These are phyloP conservation scores for Mycena kentingensis DNA, from an alignment of 768 basidiomycete species.

Conservation along the genomic window DNA sequence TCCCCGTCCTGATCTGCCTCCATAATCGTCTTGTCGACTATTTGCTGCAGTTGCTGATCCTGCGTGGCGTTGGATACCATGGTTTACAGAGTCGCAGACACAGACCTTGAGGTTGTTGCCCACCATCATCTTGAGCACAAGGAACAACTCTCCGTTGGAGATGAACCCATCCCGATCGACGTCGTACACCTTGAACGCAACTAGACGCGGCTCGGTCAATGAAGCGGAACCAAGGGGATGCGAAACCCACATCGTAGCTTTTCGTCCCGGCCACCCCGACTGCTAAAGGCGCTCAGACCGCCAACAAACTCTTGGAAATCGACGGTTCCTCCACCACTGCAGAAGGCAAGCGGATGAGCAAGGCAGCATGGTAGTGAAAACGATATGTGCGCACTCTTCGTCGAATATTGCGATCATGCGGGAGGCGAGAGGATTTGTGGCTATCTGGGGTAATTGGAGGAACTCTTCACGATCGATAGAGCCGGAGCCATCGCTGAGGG, in stretches of 20 bases:
- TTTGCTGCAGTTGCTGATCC: constrained; percentile 99
- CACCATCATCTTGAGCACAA: constrained; percentile 99
- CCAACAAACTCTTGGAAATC: constrained; percentile 99
- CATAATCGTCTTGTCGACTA: constrained; percentile 99
- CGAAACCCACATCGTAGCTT: constrained; percentile 83
- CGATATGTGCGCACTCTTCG: constrained; percentile 76
- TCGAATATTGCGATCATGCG: constrained; percentile 99
- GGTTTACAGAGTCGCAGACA: constrained; percentile 6
- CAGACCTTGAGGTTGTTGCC: constrained; percentile 95
- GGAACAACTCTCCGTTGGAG: constrained; percentile 96
- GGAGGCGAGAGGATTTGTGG: constrained; percentile 93
- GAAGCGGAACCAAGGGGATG: constrained; percentile 2
- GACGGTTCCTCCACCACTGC: constrained; percentile 94
- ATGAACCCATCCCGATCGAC: constrained; percentile 98
- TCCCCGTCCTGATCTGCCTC: constrained; percentile 98
- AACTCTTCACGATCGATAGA: constrained; percentile 99
- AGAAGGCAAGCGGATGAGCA: constrained; percentile 3
- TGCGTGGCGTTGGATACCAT: constrained; percentile 31
- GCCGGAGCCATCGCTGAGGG: constrained; percentile 85
- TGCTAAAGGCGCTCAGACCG: constrained; percentile 96
- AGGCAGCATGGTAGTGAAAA: background rate
- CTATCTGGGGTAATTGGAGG: constrained; percentile 97
- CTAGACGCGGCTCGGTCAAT: constrained; percentile 42
- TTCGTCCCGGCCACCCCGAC: constrained; percentile 94
- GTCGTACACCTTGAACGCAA: constrained; percentile 99